These are phyloP conservation scores for Globisporangium apiculatum DNA, from an alignment of 352 stramenopile species.

Conservation along the genomic window DNA sequence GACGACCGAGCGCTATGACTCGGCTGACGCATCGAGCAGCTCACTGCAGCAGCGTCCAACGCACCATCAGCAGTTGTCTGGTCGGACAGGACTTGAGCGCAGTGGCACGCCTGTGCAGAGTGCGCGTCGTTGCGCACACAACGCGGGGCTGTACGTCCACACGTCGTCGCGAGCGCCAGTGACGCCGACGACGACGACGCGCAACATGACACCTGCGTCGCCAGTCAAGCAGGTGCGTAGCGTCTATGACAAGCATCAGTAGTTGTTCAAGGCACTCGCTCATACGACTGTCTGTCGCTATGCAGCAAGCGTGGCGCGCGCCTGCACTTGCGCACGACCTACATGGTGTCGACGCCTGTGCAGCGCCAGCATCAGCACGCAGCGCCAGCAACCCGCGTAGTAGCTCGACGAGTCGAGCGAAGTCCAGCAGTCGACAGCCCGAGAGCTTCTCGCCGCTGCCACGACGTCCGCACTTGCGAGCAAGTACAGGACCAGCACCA, in stretches of 20 bases:
- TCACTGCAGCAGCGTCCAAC: background rate
- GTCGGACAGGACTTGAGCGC: background rate
- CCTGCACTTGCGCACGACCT: slow-evolving; percentile 3
- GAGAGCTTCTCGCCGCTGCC: background rate
- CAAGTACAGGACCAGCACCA: background rate
- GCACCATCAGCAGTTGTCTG: background rate
- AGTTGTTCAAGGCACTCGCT: too few species aligned
- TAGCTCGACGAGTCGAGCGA: background rate
- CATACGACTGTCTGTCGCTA: background rate
- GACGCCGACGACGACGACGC: slow-evolving; percentile 11
- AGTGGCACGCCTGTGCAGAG: background rate
- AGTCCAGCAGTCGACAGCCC: background rate
- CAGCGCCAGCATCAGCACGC: background rate
- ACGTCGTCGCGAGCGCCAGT: slow-evolving; percentile 23
- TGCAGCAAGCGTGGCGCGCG: slow-evolving; percentile 9
- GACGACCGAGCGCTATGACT: too few species aligned
- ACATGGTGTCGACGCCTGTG: background rate
- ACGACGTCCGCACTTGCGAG: background rate
- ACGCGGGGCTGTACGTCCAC: slow-evolving; percentile 19
- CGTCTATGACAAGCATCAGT: too few species aligned
- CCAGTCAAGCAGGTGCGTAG: slow-evolving; percentile 21
- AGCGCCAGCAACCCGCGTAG: background rate
- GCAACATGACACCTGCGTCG: slow-evolving; percentile 32
- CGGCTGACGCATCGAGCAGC: too few species aligned
- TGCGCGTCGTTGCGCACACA: too few species aligned